Evolutionary conservation across 1,284 basidiomycete species (phyloP).

Genomic region (Ganoderma boninense): DNA sequence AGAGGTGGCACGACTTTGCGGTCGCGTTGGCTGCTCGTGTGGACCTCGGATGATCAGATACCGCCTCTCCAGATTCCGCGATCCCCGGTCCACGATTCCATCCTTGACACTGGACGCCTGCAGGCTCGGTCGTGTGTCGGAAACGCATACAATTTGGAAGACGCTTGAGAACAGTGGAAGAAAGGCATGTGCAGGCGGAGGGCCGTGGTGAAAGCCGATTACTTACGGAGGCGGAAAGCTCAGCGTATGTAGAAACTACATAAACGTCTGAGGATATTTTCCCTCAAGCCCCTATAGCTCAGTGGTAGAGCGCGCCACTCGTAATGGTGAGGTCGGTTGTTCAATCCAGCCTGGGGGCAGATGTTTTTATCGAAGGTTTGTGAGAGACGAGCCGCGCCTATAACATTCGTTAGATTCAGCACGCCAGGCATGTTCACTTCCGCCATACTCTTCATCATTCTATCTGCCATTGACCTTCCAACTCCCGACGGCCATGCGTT

Average conservation of each 20-base stretch:
- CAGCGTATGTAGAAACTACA: too few relatives aligned
- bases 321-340: constrained; percentile 34
- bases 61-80: background rate
- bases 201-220: too few relatives aligned
- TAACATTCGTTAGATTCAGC: too few relatives aligned
- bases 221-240: too few relatives aligned
- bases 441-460: too few relatives aligned
- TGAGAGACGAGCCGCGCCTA: too few relatives aligned
- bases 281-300: constrained; percentile 33
- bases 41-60: constrained; percentile 7
- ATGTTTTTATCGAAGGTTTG: too few relatives aligned
- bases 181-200: background rate
- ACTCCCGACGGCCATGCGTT: too few relatives aligned
- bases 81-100: background rate
- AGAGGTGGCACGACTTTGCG: constrained; percentile 8
- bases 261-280: too few relatives aligned
- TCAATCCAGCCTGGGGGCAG: constrained; percentile 32
- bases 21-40: background rate
- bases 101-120: background rate
- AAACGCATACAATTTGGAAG: background rate
- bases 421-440: too few relatives aligned
- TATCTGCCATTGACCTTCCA: too few relatives aligned
- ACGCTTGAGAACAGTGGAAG: background rate
- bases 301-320: constrained; percentile 34
- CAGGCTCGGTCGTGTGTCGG: background rate